phyloP scores from a whole-genome alignment of 2,329 filamentous ascomycete genomes.

The Sclerotinia trifoliorum region DNA sequence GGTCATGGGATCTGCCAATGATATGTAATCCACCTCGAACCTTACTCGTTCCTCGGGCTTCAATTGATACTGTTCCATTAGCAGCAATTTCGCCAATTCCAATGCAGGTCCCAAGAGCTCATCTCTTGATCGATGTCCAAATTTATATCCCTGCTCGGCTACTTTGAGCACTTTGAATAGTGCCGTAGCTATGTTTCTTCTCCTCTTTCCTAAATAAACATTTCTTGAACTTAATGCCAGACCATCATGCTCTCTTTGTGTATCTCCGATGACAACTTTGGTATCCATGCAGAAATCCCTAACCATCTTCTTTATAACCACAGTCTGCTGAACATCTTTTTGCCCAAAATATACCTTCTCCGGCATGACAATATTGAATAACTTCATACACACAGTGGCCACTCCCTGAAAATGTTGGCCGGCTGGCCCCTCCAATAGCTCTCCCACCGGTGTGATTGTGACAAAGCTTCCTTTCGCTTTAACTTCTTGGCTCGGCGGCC shows the following conservation, averaged over 20 bases:
- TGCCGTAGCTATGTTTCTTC: slow-evolving; percentile 70
- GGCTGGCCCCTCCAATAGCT: slow-evolving; percentile 77
- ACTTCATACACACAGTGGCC: slow-evolving; percentile 92
- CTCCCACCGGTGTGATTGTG: slow-evolving; percentile 80
- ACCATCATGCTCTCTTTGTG: slow-evolving; percentile 74
- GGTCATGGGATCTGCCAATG: slow-evolving; percentile 79
- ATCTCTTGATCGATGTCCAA: slow-evolving; percentile 53
- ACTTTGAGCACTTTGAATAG: slow-evolving; percentile 67
- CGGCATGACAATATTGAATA: slow-evolving; percentile 79
- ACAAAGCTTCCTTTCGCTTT: slow-evolving; percentile 85
- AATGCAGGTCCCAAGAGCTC: slow-evolving; percentile 73
- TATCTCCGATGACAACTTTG: slow-evolving; percentile 70
- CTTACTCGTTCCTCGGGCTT: slow-evolving; percentile 58
- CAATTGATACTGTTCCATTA: slow-evolving; percentile 62
- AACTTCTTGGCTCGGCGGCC: slow-evolving; percentile 66
- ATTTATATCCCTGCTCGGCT: slow-evolving; percentile 65
- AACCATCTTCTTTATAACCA: slow-evolving; percentile 83
- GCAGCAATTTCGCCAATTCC: slow-evolving; percentile 53
- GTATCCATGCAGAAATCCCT: slow-evolving; percentile 81
- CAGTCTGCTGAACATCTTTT: slow-evolving; percentile 96
- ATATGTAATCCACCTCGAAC: slow-evolving; percentile 90
- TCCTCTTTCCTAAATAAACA: slow-evolving; percentile 78
- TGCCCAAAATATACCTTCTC: slow-evolving; percentile 90
- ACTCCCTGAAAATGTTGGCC: slow-evolving; percentile 94
- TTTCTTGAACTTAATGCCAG: slow-evolving; percentile 91